phyloP scores from a whole-genome alignment of 768 basidiomycete genomes.

The Serendipita indica region DNA sequence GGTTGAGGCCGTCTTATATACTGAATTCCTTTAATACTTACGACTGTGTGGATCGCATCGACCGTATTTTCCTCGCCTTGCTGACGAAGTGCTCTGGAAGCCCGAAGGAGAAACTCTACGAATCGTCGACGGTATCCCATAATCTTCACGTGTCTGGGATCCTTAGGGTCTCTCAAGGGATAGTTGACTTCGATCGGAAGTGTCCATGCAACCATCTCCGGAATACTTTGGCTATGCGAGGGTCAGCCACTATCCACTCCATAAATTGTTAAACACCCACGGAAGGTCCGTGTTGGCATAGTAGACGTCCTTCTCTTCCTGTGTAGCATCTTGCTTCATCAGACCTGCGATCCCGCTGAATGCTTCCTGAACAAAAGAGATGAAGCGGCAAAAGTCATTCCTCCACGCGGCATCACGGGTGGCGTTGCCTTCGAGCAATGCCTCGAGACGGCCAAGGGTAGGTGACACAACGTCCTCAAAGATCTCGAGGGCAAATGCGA shows the following conservation, averaged over 20 bases:
- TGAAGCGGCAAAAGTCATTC: conserved; percentile 75
- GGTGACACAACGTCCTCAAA: conserved; percentile 55
- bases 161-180: conserved; percentile 45
- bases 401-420: conserved; percentile 52
- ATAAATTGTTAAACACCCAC: conserved; percentile 28
- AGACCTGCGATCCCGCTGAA: conserved; percentile 62
- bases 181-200: conserved; percentile 30
- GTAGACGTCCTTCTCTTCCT: conserved; percentile 32
- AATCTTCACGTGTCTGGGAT: conserved; percentile 52
- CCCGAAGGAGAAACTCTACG: conserved; percentile 53
- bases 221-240: conserved; percentile 1
- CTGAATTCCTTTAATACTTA: conserved; percentile 23
- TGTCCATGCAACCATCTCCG: conserved; percentile 1
- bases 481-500: conserved; percentile 56
- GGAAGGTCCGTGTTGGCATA: conserved; percentile 48
- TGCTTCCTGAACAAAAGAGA: conserved; percentile 59
- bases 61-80: conserved; percentile 73
- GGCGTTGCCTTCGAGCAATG: conserved; percentile 34
- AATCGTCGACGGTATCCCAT: conserved; percentile 41
- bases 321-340: conserved; percentile 36
- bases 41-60: conserved; percentile 63
- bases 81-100: conserved; percentile 48
- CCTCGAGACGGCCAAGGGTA: conserved; percentile 39
- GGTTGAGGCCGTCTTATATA: too few relatives aligned
- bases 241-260: not conserved